Conservation (phyloP, 2,329 filamentous ascomycete genomes). For the Penicillium brevicompactum region DNA sequence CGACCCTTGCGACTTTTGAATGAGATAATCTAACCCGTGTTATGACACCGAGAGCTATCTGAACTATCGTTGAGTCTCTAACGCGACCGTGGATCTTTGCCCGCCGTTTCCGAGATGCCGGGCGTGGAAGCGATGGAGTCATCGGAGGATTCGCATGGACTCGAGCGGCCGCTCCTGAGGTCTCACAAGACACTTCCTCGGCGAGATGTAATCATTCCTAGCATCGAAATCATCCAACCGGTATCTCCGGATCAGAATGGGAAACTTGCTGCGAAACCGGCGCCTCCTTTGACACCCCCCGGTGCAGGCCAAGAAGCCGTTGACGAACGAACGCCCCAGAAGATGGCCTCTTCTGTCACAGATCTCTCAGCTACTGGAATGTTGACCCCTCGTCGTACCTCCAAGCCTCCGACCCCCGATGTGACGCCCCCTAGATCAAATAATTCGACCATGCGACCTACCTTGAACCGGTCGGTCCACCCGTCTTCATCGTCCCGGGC, state of each 20-base stretch:
- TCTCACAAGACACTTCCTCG: constrained; percentile 46
- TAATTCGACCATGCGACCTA: constrained; percentile 36
- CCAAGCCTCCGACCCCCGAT: constrained; percentile 73
- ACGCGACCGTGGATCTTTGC: constrained; percentile 7
- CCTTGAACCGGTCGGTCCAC: constrained; percentile 56
- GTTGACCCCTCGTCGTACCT: constrained; percentile 65
- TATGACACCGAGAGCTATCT: constrained; percentile 3
- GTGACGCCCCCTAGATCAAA: constrained; percentile 66
- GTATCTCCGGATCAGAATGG: constrained; percentile 27
- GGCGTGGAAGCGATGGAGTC: constrained; percentile 31
- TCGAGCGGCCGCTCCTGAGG: constrained; percentile 37
- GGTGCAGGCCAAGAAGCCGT: constrained; percentile 29
- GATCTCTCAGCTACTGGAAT: constrained; percentile 25
- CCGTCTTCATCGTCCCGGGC: constrained; percentile 60
- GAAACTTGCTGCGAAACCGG: constrained; percentile 28
- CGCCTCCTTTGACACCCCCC: constrained; percentile 43
- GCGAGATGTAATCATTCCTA: constrained; percentile 31
- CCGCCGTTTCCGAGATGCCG: constrained; percentile 30
- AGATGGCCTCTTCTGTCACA: constrained; percentile 28
- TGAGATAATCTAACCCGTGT: constrained; percentile 1
- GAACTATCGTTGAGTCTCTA: not conserved
- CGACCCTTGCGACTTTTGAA: constrained; percentile 11
- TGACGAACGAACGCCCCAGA: constrained; percentile 23
- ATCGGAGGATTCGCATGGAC: constrained; percentile 28
- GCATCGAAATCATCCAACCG: constrained; percentile 25